Base-by-base conservation (phyloP, 495 filamentous ascomycete genomes). In the Penicillium diatomitis region DNA sequence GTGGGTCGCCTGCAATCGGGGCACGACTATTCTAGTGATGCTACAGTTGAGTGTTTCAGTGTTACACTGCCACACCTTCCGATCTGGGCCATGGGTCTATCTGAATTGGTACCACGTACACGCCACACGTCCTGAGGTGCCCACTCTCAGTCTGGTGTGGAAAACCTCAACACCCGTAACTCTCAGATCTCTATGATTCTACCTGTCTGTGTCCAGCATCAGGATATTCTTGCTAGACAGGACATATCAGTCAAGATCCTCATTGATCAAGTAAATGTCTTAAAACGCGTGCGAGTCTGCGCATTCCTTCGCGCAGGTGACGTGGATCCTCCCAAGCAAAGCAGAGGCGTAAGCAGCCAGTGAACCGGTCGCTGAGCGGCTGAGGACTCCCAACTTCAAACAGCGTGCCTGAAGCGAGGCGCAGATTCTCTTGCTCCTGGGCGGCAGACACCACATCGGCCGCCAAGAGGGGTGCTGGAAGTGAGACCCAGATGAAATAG, bases 401-500 rank as follows among this genome's bases (percentile, higher is more conserved):
- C 28, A 86, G 57, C 35, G 72, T 62, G 2, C 86, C 88, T 5
- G 75, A 65, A 0, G 77, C 82, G 6, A 91, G 64, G 12, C 81
- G 65, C 46, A 95, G 57, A 33, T 78, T 79, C 58, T 84, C 78
- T 41, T 82, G 71, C 3, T 67, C 58, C 55, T 69, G 61, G 5
- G 79, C 79, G 32, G 64, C 63, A 44, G 70, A 51, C 8, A 80
- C 77, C 9, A 94, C 69, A n/a, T 68, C 74, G 32, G 61, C 61
- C 2, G 80, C 81, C 20, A 57, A 64, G 8, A 81, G 55, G 4
- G 61, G 59, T 11, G 55, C 45, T 0, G 86, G 85, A 11, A 95
- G 64, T 6, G 67, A 65, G 11, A 92, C 57, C 87, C 88, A 95
- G 33, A 90, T 67, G 60, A 92, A 94, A 63, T 88, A 94, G 0